Percentiles rank a stretch among this genome's conserved stretches.
These are phyloP conservation scores for Geopyxis carbonaria DNA, from an alignment of 495 filamentous ascomycete genomes.

Conservation along the genomic window DNA sequence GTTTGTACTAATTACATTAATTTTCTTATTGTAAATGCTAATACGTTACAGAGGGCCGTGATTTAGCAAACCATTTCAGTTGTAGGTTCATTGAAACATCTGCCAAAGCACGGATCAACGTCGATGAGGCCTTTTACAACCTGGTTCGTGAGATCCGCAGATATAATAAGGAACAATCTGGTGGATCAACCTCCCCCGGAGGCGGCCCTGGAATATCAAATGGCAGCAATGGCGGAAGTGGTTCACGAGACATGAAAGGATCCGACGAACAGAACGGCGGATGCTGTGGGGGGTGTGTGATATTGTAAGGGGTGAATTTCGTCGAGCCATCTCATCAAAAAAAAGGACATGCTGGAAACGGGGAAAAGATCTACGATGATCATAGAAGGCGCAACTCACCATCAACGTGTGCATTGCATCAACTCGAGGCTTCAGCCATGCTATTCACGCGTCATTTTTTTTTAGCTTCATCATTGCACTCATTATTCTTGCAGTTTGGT, in stretches of 20 bases:
- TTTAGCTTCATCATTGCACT: too few species aligned
- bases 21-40: neutral
- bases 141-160: conserved; percentile 91
- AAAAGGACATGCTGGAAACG: too few species aligned
- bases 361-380: too few species aligned
- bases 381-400: too few species aligned
- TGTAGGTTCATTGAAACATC: conserved; percentile 99
- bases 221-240: conserved; percentile 11
- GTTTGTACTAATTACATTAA: conserved; percentile 39
- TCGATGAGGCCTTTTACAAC: conserved; percentile 96
- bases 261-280: conserved; percentile 54
- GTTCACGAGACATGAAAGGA: conserved; percentile 46
- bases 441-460: too few species aligned
- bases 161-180: conserved; percentile 95
- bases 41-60: conserved; percentile 58
- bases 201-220: conserved; percentile 41
- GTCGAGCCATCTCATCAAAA: too few species aligned
- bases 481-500: too few species aligned
- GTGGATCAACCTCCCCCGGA: conserved; percentile 49
- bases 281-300: conserved; percentile 72
- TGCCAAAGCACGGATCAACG: conserved; percentile 92
- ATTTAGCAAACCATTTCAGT: conserved; percentile 67
- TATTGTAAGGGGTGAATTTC: conserved; percentile 92
- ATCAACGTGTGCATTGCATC: too few species aligned
- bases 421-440: too few species aligned